Base-by-base conservation (phyloP, 2,329 filamentous ascomycete genomes). In the Truncatella angustata region DNA sequence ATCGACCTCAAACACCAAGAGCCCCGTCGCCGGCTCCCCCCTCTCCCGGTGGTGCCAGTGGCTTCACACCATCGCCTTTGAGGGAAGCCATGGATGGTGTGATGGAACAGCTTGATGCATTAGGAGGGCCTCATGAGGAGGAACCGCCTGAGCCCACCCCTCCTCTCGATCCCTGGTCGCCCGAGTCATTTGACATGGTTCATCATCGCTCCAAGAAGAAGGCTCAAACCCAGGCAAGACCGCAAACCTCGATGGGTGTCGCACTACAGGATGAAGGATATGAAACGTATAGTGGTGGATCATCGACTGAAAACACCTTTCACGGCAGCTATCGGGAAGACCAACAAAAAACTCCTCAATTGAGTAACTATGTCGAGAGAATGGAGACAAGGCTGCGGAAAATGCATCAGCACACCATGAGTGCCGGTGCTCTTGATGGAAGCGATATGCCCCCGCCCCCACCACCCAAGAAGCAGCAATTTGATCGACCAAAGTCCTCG, bases 1-100 rank as follows among this genome's bases (percentile, higher is more conserved):
- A 72, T 30, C 69, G 64, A 34, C 58, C 62, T 26, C 60, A 18
- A 50, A 85, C 80, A 1, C 80, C 84, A 2, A 73, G 81, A 55
- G 78, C 69, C 56, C 76, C 77, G 5, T 90, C 88, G 1, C 86
- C 87, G 0, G 77, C 75, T 32, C 86, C 86, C 3, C 84, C 84
- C 4, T 91, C 90, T 4, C 85, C 88, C 2, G 82, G 78, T 42
- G 74, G 76, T 35, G 82, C 79, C n/a, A n/a, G n/a, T 40, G 85
- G 84, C 1, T 75, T 90, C 67, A 99, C 94, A 0, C 94, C 94
- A 1, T 97, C 94, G 2, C 94, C 94, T 0, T 74, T 99, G 3
- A 82, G 94, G 54, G 91, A 92, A 68, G 94, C 94, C 1, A 99
- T 99, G 91, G 93, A 97, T 65, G 93, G 95, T 69, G 92, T 99